Base-by-base conservation (phyloP, 2,329 filamentous ascomycete genomes). In the Xylaria sp. region DNA sequence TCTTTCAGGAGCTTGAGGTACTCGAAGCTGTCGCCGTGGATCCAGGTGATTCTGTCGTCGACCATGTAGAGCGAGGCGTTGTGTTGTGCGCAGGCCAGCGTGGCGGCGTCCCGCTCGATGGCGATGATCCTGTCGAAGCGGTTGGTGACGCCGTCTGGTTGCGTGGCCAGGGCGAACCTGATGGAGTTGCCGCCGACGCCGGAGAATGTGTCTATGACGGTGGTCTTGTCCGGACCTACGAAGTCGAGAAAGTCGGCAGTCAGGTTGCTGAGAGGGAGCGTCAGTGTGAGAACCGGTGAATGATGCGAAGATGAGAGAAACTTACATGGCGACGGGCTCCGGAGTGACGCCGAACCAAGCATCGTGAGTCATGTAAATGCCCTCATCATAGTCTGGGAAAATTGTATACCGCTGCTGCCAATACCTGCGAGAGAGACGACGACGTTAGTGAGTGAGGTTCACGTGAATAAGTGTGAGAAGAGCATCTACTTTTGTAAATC, bases 291-390 rank as follows among this genome's bases (percentile, higher is more conserved):
- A 13, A 59, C 23, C 48, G n/a, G 46, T 34, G 3, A n/a, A 13
- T 23, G 34, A 10, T n/a, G 4, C 8, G 49, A 44, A 16, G 16
- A 4, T 3, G 30, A 34, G 16, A 49, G 37, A 46, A 13, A 61
- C 80, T 69, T 78, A 94, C 90, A 82, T 86, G 61, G 94, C 94
- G 34, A 99, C 85, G 3, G 90, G 89, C 73, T 99, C 93, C 11
- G 94, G 92, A 0, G 95, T 99, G 6, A 97, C 92, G 58, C 92
- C 94, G 73, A 94, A 99, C 94, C 94, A 99, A 57, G 92, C 89
- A 75, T 93, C 88, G 72, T 96, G 87, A 0, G 95, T 99, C 80
- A 99, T 85, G 79, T 86, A 88, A 66, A 99, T 83, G 58, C 92
- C 93, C 60, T 92, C 83, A 72, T 97, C 88, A 72, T 97, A 99